phyloP scores from a whole-genome alignment of 1,284 basidiomycete genomes.

The Boletus sp. region DNA sequence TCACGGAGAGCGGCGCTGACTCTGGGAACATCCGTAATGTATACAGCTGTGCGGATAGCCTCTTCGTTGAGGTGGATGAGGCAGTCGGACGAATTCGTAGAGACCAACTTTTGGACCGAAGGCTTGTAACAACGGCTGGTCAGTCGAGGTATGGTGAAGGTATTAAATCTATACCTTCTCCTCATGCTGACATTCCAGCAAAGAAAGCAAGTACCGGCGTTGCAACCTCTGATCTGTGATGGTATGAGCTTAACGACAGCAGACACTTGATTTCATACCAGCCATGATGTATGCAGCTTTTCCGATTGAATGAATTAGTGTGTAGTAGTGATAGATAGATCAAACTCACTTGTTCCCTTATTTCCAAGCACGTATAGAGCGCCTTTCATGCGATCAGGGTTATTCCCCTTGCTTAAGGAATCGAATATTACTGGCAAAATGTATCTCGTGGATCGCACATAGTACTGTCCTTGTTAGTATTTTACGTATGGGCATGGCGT shows the following conservation, averaged over 20 bases:
- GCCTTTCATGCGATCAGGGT: conserved; percentile 94
- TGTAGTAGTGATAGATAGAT: conserved; percentile 1
- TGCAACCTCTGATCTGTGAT: conserved; percentile 64
- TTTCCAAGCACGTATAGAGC: conserved; percentile 86
- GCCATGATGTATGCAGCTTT: conserved; percentile 60
- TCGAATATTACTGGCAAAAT: conserved; percentile 65
- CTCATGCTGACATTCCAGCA: conserved; percentile 85
- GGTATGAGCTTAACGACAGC: conserved; percentile 10
- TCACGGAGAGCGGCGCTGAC: conserved; percentile 45
- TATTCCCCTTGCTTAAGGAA: conserved; percentile 69
- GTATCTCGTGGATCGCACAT: conserved; percentile 76
- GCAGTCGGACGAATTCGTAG: conserved; percentile 68
- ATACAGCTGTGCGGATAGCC: conserved; percentile 55
- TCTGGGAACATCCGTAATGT: conserved; percentile 43
- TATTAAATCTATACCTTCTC: conserved; percentile 63
- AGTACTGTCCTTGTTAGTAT: conserved; percentile 51
- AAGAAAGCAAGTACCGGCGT: conserved; percentile 60
- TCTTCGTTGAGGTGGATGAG: conserved; percentile 59
- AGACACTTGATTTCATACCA: conserved; percentile 38
- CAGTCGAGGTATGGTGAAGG: background rate
- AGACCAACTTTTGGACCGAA: conserved; percentile 86
- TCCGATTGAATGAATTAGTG: conserved; percentile 5
- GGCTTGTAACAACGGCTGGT: conserved; percentile 46
- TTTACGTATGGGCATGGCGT: background rate
- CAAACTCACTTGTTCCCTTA: conserved; percentile 59